These are phyloP conservation scores for Stropharia rugosoannulata DNA, from an alignment of 768 basidiomycete genomes.

Conservation along the genomic window DNA sequence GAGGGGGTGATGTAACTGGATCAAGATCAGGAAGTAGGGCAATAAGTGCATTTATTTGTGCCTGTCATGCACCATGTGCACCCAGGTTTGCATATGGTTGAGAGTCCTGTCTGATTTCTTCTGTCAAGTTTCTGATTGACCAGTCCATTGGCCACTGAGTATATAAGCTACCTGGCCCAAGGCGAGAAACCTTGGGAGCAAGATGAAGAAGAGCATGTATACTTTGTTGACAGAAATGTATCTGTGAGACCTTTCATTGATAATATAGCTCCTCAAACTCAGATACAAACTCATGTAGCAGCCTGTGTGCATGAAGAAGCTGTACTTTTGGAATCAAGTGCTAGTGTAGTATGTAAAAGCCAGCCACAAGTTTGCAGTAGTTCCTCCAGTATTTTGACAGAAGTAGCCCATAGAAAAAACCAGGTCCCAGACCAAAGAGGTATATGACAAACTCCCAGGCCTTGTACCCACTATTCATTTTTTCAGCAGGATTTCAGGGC, in stretches of 20 bases:
- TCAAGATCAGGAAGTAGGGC: constrained; percentile 8
- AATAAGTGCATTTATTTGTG: constrained; percentile 12
- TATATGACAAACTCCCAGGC: constrained; percentile 33
- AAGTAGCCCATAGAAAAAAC: constrained; percentile 25
- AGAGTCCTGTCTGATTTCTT: constrained; percentile 19
- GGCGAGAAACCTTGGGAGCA: constrained; percentile 9
- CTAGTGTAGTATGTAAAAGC: constrained; percentile 23
- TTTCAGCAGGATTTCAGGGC: constrained; percentile 25
- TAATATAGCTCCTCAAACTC: constrained; percentile 38
- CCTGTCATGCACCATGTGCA: constrained; percentile 10
- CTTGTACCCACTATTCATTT: constrained; percentile 37
- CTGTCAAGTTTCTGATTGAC: constrained; percentile 26
- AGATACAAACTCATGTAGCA: constrained; percentile 22
- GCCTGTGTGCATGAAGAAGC: constrained; percentile 20
- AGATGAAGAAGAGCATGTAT: constrained; percentile 34
- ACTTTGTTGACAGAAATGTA: constrained; percentile 34
- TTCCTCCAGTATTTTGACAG: constrained; percentile 25
- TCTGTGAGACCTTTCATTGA: constrained; percentile 16
- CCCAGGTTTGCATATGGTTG: constrained; percentile 14
- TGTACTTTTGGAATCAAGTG: constrained; percentile 15
- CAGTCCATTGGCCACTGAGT: constrained; percentile 31
- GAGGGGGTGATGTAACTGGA: not conserved
- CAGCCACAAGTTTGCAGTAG: constrained; percentile 31
- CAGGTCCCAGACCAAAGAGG: constrained; percentile 33
- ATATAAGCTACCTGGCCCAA: constrained; percentile 22